Percentiles rank a stretch among this genome's conserved stretches.
Conservation (phyloP, 805 yeast species). For the Groenewaldozyma tartarivorans region DNA sequence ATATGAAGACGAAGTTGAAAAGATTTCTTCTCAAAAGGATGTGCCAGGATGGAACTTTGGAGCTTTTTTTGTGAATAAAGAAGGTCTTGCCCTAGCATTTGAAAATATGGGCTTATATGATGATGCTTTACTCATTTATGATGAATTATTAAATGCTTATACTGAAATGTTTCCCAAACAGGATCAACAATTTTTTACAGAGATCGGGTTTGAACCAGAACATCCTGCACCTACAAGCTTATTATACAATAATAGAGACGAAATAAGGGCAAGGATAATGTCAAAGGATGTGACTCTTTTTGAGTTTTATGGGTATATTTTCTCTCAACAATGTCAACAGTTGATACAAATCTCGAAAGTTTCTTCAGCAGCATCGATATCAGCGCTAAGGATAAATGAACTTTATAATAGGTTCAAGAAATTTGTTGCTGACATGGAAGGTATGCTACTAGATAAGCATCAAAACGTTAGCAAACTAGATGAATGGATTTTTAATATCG, state of each 20-base stretch:
- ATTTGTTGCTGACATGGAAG: conserved; percentile 35
- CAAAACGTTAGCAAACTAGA: conserved; percentile 17
- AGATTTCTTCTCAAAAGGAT: conserved; percentile 27
- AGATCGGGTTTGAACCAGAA: conserved; percentile 21
- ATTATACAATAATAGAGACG: conserved; percentile 15
- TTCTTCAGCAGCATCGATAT: conserved; percentile 18
- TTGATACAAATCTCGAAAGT: conserved; percentile 23
- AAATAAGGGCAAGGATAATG: conserved; percentile 25
- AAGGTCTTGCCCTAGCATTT: conserved; percentile 43
- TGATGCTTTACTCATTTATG: conserved; percentile 49
- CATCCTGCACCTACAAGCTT: conserved; percentile 10
- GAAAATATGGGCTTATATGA: conserved; percentile 48
- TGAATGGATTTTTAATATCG: conserved; percentile 29
- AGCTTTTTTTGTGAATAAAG: conserved; percentile 35
- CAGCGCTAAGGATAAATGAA: conserved; percentile 18
- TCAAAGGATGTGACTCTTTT: conserved; percentile 28
- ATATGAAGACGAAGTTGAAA: conserved; percentile 33
- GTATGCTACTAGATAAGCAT: conserved; percentile 17
- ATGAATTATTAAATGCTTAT: conserved; percentile 32
- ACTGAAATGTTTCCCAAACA: conserved; percentile 13
- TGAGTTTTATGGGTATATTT: conserved; percentile 31
- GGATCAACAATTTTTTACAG: conserved; percentile 25
- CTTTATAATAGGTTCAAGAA: conserved; percentile 24
- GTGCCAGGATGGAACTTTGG: conserved; percentile 39
- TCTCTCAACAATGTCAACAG: conserved; percentile 27